phyloP scores from a whole-genome alignment of 129 eudicot species.

The Solidago caesia region DNA sequence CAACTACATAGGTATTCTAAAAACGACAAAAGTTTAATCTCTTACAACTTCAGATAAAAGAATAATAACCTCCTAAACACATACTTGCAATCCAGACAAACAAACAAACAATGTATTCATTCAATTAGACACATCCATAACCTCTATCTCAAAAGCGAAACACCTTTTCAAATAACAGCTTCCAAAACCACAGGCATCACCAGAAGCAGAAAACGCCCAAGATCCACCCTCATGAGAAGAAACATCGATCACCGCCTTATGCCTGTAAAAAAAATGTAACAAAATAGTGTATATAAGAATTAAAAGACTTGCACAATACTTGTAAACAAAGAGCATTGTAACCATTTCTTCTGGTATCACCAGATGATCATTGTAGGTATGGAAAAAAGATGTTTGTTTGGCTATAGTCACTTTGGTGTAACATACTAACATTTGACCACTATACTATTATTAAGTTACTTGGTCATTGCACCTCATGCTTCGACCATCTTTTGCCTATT shows the following conservation, averaged over 20 bases:
- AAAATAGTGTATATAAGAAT: not conserved
- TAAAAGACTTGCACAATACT: not conserved
- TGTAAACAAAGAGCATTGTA: too few relatives aligned
- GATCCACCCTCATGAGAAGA: slow-evolving; percentile 25
- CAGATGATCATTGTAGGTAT: too few relatives aligned
- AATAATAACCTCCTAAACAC: slow-evolving; percentile 18
- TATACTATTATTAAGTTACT: not conserved
- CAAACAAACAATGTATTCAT: slow-evolving; percentile 31
- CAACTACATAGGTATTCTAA: slow-evolving; percentile 29
- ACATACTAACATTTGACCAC: not conserved
- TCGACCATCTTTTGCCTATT: not conserved
- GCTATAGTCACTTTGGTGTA: not conserved
- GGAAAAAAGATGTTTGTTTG: too few relatives aligned
- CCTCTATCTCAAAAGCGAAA: slow-evolving; percentile 27
- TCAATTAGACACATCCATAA: slow-evolving; percentile 22
- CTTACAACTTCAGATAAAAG: slow-evolving; percentile 30
- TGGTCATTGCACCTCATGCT: not conserved
- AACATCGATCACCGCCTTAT: slow-evolving; percentile 20
- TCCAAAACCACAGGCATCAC: slow-evolving; percentile 24
- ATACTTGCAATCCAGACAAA: slow-evolving; percentile 28
- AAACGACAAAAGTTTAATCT: slow-evolving; percentile 27
- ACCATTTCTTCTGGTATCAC: too few relatives aligned
- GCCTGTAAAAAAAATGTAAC: slow-evolving; percentile 19
- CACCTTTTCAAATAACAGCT: slow-evolving; percentile 19
- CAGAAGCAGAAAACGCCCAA: slow-evolving; percentile 16